Evolutionary conservation across 2,329 filamentous ascomycete species (phyloP).

Genomic region (Cercospora zeina): DNA sequence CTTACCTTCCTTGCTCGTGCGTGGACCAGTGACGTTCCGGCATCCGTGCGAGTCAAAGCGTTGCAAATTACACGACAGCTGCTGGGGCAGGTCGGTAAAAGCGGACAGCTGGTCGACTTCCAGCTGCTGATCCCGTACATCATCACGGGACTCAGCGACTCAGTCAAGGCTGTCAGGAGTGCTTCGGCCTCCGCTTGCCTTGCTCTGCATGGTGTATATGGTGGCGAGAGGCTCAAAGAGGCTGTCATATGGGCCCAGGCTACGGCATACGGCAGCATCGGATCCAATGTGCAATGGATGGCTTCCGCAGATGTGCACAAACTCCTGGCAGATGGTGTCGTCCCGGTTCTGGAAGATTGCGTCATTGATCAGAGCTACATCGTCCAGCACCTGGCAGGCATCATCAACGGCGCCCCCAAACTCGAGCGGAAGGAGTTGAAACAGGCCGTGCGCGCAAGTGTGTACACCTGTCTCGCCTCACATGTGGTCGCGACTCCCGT

Average conservation of each 20-base stretch:
- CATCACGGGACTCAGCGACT: conserved; percentile 56
- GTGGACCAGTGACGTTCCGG: conserved; percentile 24
- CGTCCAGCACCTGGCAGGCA: conserved; percentile 60
- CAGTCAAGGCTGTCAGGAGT: conserved; percentile 57
- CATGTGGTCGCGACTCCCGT: conserved; percentile 71
- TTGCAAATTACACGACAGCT: conserved; percentile 23
- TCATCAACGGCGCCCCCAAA: conserved; percentile 53
- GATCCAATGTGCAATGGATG: conserved; percentile 58
- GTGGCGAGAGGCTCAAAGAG: conserved; percentile 22
- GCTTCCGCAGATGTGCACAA: conserved; percentile 58
- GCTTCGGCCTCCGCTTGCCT: conserved; percentile 45
- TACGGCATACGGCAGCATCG: conserved; percentile 63
- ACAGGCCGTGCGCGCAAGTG: conserved; percentile 61
- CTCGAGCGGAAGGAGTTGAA: conserved; percentile 51
- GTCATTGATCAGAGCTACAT: conserved; percentile 76
- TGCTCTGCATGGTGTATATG: conserved; percentile 20
- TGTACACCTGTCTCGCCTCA: conserved; percentile 71
- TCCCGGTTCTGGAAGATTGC: conserved; percentile 80
- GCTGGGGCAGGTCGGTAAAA: conserved; percentile 19
- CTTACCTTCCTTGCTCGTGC: conserved; percentile 28
- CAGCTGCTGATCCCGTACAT: conserved; percentile 83
- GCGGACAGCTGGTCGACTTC: conserved; percentile 51
- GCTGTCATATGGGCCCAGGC: conserved; percentile 55
- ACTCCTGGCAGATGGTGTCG: conserved; percentile 65
- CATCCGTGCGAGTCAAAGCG: conserved; percentile 24